Evolutionary conservation across 768 basidiomycete species (phyloP), one percentile per base, ranked within the genome.

Genomic region (Hydnum rufescens): DNA sequence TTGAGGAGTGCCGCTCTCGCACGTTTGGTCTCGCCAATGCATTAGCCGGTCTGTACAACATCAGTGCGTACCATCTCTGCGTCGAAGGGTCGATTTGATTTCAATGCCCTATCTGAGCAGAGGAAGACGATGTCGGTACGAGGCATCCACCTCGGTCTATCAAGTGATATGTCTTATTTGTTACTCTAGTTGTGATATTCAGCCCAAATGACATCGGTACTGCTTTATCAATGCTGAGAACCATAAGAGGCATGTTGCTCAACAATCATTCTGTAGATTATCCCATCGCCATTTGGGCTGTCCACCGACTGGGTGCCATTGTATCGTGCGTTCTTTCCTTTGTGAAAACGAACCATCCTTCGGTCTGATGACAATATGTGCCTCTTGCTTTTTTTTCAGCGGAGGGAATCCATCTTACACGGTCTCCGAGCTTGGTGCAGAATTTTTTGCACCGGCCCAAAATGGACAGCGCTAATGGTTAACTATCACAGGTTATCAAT

Each of bases 361-460:
- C 19, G n/a, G n/a, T 50, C 44, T 32, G 19, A 5, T 25, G 16
- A 8, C 8, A 6, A 26, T 13, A 26, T n/a, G 4, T 53, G 4
- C 44, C 3, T 51, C 19, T 32, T 32, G 34, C 22, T 53, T n/a
- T 48, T 6, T 48, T 18, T 32, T 8, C 42, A 58, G 58, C n/a
- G 52, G 54, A 16, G 58, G 57, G 13, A 58, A 58, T 36, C 58
- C 58, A n/a, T 34, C 58, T 3, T 59, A 59, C 34, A 59, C 58
- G 4, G 55, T 32, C 18, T 53, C 55, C 25, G 58, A 59, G 43
- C 58, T 57, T 47, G 5, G 57, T 56, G 18, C n/a, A n/a, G 32
- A 4, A 25, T n/a, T 42, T 4, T 8, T 18, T 29, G 18, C 19
- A 8, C 3, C 44, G 34, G 19, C 34, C 34, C 8, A 39, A 19